These are phyloP conservation scores for Schizopora paradoxa DNA, from an alignment of 1,284 basidiomycete genomes.

Conservation along the genomic window DNA sequence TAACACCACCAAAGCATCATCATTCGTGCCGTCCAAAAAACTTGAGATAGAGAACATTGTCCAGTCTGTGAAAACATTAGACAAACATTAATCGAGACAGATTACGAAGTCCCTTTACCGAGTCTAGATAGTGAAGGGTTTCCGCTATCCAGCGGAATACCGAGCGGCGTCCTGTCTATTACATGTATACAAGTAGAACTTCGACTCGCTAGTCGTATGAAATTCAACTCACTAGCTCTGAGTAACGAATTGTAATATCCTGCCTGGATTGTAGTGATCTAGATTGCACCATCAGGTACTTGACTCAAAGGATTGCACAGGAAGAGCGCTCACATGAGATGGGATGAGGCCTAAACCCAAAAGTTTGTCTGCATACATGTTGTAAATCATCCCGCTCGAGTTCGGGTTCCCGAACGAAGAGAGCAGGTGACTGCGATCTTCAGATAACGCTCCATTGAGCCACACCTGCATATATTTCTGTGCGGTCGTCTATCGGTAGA, in stretches of 20 bases:
- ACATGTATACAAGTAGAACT: background rate
- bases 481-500: conserved; percentile 7
- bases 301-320: background rate
- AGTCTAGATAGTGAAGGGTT: conserved; percentile 5
- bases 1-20: conserved; percentile 28
- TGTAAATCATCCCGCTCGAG: conserved; percentile 40
- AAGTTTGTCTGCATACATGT: conserved; percentile 41
- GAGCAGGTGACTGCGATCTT: conserved; percentile 22
- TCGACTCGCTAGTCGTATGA: background rate
- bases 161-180: conserved; percentile 10
- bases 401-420: conserved; percentile 26
- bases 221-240: background rate
- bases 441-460: conserved; percentile 14
- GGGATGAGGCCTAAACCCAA: conserved; percentile 27
- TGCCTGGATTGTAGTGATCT: conserved; percentile 7
- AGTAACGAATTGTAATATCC: conserved; percentile 6
- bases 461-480: conserved; percentile 9
- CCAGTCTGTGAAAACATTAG: conserved; percentile 30
- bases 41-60: conserved; percentile 33
- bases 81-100: conserved; percentile 20
- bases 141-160: conserved; percentile 25
- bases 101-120: conserved; percentile 20
- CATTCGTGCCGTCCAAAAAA: conserved; percentile 24
- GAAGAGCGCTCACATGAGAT: conserved; percentile 20
- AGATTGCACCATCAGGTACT: background rate